phyloP scores from a whole-genome alignment of 441 rosid genomes.

The Mallotus repandus region DNA sequence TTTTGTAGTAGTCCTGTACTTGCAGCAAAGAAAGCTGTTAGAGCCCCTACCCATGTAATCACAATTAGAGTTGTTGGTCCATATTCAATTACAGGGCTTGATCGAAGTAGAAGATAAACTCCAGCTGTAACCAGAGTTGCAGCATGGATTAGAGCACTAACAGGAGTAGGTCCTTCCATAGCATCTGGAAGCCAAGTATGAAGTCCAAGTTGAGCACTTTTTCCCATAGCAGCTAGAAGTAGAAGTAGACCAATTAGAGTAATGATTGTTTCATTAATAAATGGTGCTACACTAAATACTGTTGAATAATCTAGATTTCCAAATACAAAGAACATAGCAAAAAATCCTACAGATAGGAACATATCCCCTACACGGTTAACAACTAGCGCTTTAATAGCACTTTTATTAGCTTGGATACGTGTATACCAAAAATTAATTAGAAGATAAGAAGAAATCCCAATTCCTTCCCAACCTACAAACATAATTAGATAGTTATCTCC shows the following conservation, averaged over 20 bases:
- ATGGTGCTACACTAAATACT: background rate
- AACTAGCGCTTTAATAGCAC: background rate
- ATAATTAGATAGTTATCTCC: background rate
- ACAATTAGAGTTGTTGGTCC: too few species aligned
- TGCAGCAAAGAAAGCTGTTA: too few species aligned
- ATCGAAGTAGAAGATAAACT: too few species aligned
- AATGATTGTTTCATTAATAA: background rate
- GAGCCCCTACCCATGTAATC: too few species aligned
- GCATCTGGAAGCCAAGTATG: too few species aligned
- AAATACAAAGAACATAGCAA: background rate
- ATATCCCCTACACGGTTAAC: background rate
- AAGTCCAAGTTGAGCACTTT: background rate
- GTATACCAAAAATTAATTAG: conserved; percentile 2
- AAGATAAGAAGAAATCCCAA: background rate
- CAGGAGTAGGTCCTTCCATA: too few species aligned
- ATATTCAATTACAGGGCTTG: too few species aligned
- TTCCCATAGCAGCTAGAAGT: background rate
- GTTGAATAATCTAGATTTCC: background rate
- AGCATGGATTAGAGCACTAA: too few species aligned
- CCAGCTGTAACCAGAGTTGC: too few species aligned
- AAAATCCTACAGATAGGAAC: background rate
- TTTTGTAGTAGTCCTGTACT: too few species aligned
- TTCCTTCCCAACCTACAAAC: background rate
- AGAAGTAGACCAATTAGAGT: background rate
- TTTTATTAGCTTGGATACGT: background rate